Evolutionary conservation across 2,329 filamentous ascomycete genomes (phyloP).

Genomic region (Blastomyces emzantsi): DNA sequence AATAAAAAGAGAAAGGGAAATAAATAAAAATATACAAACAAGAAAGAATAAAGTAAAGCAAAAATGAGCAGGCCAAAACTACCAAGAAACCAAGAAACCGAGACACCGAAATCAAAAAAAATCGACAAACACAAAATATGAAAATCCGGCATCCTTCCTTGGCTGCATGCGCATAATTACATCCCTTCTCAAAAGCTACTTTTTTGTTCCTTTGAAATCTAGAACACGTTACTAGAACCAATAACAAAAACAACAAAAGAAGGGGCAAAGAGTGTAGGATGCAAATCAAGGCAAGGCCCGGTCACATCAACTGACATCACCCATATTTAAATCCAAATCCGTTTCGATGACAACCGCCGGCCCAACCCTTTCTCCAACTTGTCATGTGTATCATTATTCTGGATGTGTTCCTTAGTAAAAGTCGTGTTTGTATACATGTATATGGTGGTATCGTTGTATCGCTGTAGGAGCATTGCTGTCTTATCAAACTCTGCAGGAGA

Average conservation of each 20-base stretch:
- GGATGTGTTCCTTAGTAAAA: conserved; percentile 10
- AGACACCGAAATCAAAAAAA: neutral
- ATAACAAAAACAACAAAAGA: neutral
- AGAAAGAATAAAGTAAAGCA: neutral
- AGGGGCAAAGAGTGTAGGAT: neutral
- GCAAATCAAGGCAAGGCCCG: neutral
- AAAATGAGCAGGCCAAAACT: neutral
- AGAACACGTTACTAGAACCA: conserved; percentile 1
- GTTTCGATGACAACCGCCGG: neutral
- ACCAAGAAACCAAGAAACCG: no score
- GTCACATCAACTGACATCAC: neutral
- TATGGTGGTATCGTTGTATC: conserved; percentile 4
- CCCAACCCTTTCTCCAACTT: neutral
- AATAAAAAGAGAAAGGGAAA: neutral
- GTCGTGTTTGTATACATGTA: conserved; percentile 5
- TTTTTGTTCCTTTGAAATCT: conserved; percentile 1
- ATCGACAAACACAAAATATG: neutral
- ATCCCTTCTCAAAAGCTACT: neutral
- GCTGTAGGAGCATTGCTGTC: neutral
- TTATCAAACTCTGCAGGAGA: neutral
- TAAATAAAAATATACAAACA: neutral
- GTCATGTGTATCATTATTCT: conserved; percentile 12
- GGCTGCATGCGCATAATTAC: neutral
- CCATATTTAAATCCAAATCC: neutral
- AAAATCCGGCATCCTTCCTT: neutral